These are phyloP conservation scores for Acacia melanoxylon DNA, from an alignment of 306 rosid species.

Conservation along the genomic window DNA sequence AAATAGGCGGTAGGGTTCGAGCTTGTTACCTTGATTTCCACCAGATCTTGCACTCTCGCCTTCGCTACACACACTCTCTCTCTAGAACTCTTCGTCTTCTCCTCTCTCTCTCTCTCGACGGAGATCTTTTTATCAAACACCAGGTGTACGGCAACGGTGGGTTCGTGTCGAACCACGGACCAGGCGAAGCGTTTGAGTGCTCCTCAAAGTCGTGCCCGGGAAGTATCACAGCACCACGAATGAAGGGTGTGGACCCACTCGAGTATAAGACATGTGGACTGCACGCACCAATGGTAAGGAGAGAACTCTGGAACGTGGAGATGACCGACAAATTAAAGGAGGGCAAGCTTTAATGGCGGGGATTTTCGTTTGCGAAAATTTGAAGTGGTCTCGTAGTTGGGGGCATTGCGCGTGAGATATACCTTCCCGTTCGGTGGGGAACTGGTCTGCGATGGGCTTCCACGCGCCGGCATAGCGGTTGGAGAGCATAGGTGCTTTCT, in stretches of 20 bases:
- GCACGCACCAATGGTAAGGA: constrained; percentile 25
- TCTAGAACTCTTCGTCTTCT: constrained; percentile 45
- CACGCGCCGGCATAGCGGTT: constrained; percentile 44
- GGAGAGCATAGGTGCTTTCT: background rate
- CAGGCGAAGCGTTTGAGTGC: constrained; percentile 52
- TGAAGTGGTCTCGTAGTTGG: constrained; percentile 33
- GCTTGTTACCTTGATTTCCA: constrained; percentile 45
- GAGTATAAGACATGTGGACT: fast-evolving
- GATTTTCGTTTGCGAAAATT: constrained; percentile 39
- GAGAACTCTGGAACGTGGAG: background rate
- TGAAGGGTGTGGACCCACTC: constrained; percentile 33
- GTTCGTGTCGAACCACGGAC: constrained; percentile 38
- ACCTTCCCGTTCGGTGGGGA: constrained; percentile 8
- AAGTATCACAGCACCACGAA: constrained; percentile 33
- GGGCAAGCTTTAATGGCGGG: constrained; percentile 36
- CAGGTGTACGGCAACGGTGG: constrained; percentile 74
- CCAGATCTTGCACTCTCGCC: constrained; percentile 65
- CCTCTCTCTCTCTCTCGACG: background rate
- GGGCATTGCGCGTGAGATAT: background rate
- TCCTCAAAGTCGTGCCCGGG: constrained; percentile 44
- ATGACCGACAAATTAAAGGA: background rate
- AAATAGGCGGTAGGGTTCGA: constrained; percentile 44
- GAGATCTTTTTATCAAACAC: background rate
- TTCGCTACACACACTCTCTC: constrained; percentile 63
- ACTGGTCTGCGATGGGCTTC: background rate